Base-by-base conservation (phyloP, 2,329 filamentous ascomycete species). In the Sclerotinia spermophila region DNA sequence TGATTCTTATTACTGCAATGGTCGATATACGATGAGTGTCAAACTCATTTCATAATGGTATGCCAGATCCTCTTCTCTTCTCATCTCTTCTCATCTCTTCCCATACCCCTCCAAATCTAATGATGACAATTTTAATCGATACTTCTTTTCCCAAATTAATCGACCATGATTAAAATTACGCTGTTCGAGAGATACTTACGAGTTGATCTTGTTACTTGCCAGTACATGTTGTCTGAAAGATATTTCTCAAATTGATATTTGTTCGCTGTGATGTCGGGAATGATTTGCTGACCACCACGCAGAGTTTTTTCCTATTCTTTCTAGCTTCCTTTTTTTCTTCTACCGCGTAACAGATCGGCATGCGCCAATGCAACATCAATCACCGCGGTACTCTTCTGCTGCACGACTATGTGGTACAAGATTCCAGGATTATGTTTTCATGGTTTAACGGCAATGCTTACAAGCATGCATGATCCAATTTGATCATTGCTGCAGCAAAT, bases 141-240 rank as follows among this genome's bases (percentile, higher is more conserved):
- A 74, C 91, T 94, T 94, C 91, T 93, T 94, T 93, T 92, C 90
- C 90, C 87, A 89, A 86, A 90, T 84, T 90, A 94, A 86, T 93
- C 92, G 92, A 89, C 90, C 90, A 90, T 94, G 92, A 93, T 88
- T 89, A 92, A 90, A 80, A 83, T 84, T 85, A 86, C 74, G 74
- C 86, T 90, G 84, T 86, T 84, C 88, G 89, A 90, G 88, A 84
- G 79, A 83, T 82, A 82, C 82, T 81, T 84, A 80, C 83, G 83
- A 79, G 79, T 84, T 81, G 79, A 81, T 86, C 88, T 89, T 92
- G 92, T 90, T 94, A 94, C 92, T 94, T 92, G 92, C 92, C 92
- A 94, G 92, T 94, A 94, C 90, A 85, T 82, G 84, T 86, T 89
- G 89, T 92, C 91, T 93, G 91, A 93, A 83, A 74, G 73, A 72